Base-by-base conservation (phyloP, 345 rosid species). In the Eucalyptus victrix region DNA sequence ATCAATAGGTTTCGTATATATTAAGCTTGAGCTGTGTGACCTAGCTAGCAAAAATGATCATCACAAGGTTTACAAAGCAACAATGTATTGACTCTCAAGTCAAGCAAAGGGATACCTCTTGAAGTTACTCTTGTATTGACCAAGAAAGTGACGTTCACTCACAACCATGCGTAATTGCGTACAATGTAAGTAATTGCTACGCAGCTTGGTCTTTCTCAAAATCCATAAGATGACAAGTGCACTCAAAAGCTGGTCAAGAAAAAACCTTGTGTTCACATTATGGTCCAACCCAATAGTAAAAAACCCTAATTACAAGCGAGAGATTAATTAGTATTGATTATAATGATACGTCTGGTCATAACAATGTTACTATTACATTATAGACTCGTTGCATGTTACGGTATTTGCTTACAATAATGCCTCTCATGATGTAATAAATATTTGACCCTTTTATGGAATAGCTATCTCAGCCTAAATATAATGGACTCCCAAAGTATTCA, bases 371-470 rank as follows among this genome's bases (percentile, higher is more conserved):
- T 53, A 19, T 37, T 8, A 65, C 37, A 9, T 19, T 72, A 37
- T 0, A 21, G 83, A 37, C 2, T n/a, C 3, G 0, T 65, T 15
- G 3, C 37, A 30, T 65, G 9, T 14, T 65, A n/a, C 0, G 9
- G 2, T 65, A 14, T 65, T 65, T 65, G 37, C 37, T 65, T 4
- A 65, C 5, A 7, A 65, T n/a, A 65, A 65, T 15, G 19, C 37
- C 37, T 65, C 32, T 65, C 2, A 7, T 11, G 0, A 65, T n/a
- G 3, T n/a, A 16, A n/a, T n/a, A 65, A n/a, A 17, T n/a, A n/a
- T n/a, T 65, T 8, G 40, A 65, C 40, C 11, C 21, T n/a, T 21
- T 2, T n/a, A 0, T 0, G 34, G 2, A 28, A 28, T 6, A 62
- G 9, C 34, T 62, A 62, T 28, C 18, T 1, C 18, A 13, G 2